Conservation (phyloP, 306 rosid genomes). For the Senna siamea region DNA sequence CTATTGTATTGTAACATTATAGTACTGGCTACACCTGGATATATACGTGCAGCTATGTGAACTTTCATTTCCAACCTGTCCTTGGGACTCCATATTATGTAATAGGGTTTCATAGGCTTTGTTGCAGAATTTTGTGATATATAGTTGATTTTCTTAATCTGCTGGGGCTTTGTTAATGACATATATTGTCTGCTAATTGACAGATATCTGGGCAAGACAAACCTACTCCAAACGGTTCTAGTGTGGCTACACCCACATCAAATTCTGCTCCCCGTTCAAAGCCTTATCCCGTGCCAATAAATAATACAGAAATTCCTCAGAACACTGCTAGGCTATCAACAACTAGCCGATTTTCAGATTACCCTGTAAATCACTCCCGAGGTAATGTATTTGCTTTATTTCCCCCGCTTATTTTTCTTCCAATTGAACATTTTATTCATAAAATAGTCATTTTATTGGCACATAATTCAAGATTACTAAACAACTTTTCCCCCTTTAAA, state of each 20-base stretch:
- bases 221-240: slow-evolving; percentile 49
- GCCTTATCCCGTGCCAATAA: slow-evolving; percentile 45
- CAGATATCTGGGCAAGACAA: slow-evolving; percentile 94
- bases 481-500: slow-evolving; percentile 21
- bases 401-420: neutral
- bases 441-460: slow-evolving; percentile 11
- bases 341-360: slow-evolving; percentile 55
- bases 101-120: slow-evolving; percentile 16
- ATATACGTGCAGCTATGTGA: slow-evolving; percentile 21
- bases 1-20: slow-evolving; percentile 8
- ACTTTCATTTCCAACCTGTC: neutral
- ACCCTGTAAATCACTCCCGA: slow-evolving; percentile 52
- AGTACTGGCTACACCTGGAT: slow-evolving; percentile 19
- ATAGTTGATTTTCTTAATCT: slow-evolving; percentile 17
- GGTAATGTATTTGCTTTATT: slow-evolving; percentile 51
- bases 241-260: slow-evolving; percentile 50
- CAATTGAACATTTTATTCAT: neutral
- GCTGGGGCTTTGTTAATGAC: slow-evolving; percentile 35
- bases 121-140: neutral
- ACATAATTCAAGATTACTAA: slow-evolving; percentile 37
- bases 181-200: slow-evolving; percentile 35
- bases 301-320: slow-evolving; percentile 51
- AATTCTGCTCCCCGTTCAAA: slow-evolving; percentile 61
- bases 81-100: slow-evolving; percentile 17
- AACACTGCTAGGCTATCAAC: slow-evolving; percentile 43